Evolutionary conservation across 768 basidiomycete genomes (phyloP).

Genomic region (Lactifluus echinatus): DNA sequence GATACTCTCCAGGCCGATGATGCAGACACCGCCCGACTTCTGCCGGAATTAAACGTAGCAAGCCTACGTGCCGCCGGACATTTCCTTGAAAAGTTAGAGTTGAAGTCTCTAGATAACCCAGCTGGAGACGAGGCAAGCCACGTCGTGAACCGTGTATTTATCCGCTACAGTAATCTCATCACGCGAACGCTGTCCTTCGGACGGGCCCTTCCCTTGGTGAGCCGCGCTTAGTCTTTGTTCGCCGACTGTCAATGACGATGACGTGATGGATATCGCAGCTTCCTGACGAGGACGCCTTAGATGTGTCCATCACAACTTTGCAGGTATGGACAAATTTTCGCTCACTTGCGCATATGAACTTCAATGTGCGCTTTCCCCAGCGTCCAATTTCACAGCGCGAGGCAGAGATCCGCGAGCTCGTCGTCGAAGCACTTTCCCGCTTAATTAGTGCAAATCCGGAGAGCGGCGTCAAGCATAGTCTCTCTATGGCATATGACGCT

Average conservation of each 20-base stretch:
- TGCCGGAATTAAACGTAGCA: slow-evolving; percentile 63
- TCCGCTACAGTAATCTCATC: slow-evolving; percentile 62
- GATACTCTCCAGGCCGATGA: slow-evolving; percentile 27
- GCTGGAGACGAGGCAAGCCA: slow-evolving; percentile 58
- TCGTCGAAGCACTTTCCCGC: slow-evolving; percentile 73
- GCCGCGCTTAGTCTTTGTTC: not conserved
- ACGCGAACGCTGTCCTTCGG: slow-evolving; percentile 50
- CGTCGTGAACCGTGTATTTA: slow-evolving; percentile 69
- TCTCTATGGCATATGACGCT: slow-evolving; percentile 66
- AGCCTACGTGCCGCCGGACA: slow-evolving; percentile 68
- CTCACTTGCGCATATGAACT: not conserved
- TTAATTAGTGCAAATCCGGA: slow-evolving; percentile 80
- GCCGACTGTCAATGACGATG: not conserved
- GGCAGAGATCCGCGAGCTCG: slow-evolving; percentile 57
- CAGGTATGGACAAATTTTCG: not conserved
- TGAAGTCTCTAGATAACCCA: slow-evolving; percentile 48
- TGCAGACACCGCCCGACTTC: slow-evolving; percentile 31
- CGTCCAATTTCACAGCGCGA: slow-evolving; percentile 22
- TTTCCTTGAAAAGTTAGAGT: slow-evolving; percentile 64
- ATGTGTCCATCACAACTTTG: not conserved
- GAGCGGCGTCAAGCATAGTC: slow-evolving; percentile 82
- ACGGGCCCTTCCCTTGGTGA: slow-evolving; percentile 34
- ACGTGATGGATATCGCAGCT: not conserved
- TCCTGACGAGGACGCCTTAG: slow-evolving; percentile 1
- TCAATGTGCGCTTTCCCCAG: not conserved